Evolutionary conservation across 805 yeast species (phyloP), one percentile per base, ranked within the genome.

Genomic region (Spathaspora sp.): DNA sequence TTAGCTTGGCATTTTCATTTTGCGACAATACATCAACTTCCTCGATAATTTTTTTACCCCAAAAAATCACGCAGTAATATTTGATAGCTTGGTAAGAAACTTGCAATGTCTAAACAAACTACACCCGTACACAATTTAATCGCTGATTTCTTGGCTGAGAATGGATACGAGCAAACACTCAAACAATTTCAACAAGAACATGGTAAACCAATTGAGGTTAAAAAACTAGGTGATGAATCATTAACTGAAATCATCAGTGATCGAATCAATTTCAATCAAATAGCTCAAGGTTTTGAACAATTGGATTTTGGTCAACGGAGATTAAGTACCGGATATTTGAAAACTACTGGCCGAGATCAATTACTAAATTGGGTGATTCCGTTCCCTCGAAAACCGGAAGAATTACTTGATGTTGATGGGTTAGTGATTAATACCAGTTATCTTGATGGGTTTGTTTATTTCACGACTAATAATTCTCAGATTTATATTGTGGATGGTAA

Each of bases 91-190:
- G 6, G 6, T 23, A n/a, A n/a, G n/a, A n/a, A n/a, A n/a, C n/a
- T n/a, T n/a, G n/a, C 26, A 23, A 23, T 23, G 43, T 11, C 16
- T 8, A 40, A 46, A 38, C 23, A 18, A 18, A 49, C 50, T 18
- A 32, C 38, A 29, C 46, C 38, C 9, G 60, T 62, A 23, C 68
- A 65, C 45, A 52, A 57, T 40, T 63, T 85, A 31, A 71, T 87
- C 11, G 90, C 88, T 0, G 81, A 82, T 29, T 86, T 79, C 56
- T 71, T 87, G n/a, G 63, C 72, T 28, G 67, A 73, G n/a, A 73
- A 81, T 28, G 79, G 81, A 0, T 76, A 73, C 46, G 54, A 50
- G 1, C 68, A 67, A 0, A 80, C 92, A 0, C 64, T 85, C 12
- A 60, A 64, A n/a, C 59, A 69, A 2, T 79, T 85, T 46, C 78